These are phyloP conservation scores for Parachlorella kessleri DNA, from an alignment of 139 green algal genomes.

Conservation along the genomic window DNA sequence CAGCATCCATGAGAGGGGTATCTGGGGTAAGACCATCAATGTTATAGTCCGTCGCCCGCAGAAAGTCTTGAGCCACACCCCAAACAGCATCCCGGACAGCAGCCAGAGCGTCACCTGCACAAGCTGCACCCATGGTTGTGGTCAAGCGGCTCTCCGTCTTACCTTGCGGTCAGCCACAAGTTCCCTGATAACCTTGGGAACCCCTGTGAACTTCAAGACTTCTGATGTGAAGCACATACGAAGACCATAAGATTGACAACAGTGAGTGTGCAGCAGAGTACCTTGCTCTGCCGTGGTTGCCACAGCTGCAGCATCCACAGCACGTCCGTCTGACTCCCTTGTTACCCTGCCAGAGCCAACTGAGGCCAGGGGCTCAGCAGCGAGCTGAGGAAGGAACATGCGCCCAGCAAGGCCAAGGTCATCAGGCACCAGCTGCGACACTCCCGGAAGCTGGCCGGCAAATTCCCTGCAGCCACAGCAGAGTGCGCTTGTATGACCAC, in stretches of 20 bases:
- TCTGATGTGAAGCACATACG: background rate
- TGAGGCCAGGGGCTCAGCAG: background rate
- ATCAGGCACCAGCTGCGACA: background rate
- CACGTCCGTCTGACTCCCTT: no score
- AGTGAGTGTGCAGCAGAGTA: background rate
- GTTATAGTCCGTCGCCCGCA: background rate
- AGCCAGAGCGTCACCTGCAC: background rate
- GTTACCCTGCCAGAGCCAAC: no score
- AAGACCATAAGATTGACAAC: background rate
- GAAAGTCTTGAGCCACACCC: background rate
- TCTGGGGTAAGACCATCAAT: conserved; percentile 10
- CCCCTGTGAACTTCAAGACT: background rate
- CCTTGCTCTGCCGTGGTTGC: no score
- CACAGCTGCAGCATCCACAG: background rate
- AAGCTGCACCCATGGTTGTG: background rate
- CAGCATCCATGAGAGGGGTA: conserved; percentile 39
- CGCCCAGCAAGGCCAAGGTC: background rate
- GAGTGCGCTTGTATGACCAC: background rate
- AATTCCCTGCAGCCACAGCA: background rate
- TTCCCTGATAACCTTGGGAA: background rate
- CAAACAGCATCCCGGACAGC: background rate
- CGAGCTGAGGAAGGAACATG: background rate
- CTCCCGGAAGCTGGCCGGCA: background rate
- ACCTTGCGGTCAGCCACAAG: background rate
- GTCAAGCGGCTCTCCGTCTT: background rate